A percentile compares a stretch with the other conserved stretches of the same genome.
phyloP scores from a whole-genome alignment of 2,329 filamentous ascomycete species.

The Teratosphaeria nubilosa region DNA sequence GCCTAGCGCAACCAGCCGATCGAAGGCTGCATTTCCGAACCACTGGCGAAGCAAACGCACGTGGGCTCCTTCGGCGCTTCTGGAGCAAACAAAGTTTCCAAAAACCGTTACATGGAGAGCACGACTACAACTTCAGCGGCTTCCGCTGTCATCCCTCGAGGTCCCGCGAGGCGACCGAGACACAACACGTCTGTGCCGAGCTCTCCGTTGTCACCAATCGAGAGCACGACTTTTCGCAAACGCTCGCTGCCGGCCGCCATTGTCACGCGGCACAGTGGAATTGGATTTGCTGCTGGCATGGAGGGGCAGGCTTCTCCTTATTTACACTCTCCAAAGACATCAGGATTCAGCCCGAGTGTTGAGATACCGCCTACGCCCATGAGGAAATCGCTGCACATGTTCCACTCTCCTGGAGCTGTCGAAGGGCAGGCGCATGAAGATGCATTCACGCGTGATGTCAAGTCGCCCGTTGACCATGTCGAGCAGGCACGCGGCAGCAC shows the following conservation, averaged over 20 bases:
- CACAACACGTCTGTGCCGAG: not conserved
- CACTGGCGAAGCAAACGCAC: not conserved
- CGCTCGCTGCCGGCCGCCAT: not conserved
- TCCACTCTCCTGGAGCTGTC: not conserved
- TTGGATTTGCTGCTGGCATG: not conserved
- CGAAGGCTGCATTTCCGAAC: not conserved
- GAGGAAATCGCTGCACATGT: not conserved
- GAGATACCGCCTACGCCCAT: not conserved
- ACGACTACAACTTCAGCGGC: not conserved
- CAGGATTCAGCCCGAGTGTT: not conserved
- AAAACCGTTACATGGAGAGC: not conserved
- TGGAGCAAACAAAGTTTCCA: not conserved
- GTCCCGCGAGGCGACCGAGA: not conserved
- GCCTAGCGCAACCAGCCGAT: not conserved
- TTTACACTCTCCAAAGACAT: not conserved
- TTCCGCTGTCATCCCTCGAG: not conserved
- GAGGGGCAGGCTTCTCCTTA: not conserved
- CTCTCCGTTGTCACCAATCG: not conserved
- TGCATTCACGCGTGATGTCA: not conserved
- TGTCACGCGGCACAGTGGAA: not conserved
- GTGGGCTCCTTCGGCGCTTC: not conserved
- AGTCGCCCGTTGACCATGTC: not conserved
- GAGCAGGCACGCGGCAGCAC: not conserved
- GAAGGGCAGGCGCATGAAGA: not conserved
- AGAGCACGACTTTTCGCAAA: not conserved